phyloP scores from a whole-genome alignment of 1,139 yeast genomes.

The Suhomyces maxii region DNA sequence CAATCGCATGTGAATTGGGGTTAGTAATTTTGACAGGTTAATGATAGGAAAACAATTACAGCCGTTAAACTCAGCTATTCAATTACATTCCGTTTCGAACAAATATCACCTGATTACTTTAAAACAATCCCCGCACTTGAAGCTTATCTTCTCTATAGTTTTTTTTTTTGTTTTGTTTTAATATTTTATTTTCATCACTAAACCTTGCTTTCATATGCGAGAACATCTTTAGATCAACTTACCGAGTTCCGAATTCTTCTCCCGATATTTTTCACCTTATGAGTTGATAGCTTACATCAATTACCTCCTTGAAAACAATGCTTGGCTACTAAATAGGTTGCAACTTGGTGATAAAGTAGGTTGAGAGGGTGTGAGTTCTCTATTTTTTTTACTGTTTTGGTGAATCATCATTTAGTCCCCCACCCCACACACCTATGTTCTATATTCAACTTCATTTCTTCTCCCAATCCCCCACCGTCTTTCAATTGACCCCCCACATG shows the following conservation, averaged over 20 bases:
- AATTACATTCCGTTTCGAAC: background rate
- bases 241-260: background rate
- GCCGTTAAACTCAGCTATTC: background rate
- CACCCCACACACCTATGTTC: too few relatives aligned
- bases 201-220: too few relatives aligned
- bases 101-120: background rate
- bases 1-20: background rate
- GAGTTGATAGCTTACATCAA: background rate
- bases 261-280: background rate
- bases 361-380: too few relatives aligned
- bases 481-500: too few relatives aligned
- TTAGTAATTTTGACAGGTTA: background rate
- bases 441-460: too few relatives aligned
- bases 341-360: too few relatives aligned
- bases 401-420: too few relatives aligned
- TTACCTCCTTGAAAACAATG: too few relatives aligned
- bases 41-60: background rate
- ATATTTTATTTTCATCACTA: background rate
- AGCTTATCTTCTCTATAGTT: background rate
- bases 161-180: background rate
- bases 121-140: background rate
- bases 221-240: background rate
- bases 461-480: too few relatives aligned
- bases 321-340: too few relatives aligned
- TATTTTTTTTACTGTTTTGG: too few relatives aligned